Evolutionary conservation across 2,329 filamentous ascomycete species (phyloP).

Genomic region (Venturia aucupariae): DNA sequence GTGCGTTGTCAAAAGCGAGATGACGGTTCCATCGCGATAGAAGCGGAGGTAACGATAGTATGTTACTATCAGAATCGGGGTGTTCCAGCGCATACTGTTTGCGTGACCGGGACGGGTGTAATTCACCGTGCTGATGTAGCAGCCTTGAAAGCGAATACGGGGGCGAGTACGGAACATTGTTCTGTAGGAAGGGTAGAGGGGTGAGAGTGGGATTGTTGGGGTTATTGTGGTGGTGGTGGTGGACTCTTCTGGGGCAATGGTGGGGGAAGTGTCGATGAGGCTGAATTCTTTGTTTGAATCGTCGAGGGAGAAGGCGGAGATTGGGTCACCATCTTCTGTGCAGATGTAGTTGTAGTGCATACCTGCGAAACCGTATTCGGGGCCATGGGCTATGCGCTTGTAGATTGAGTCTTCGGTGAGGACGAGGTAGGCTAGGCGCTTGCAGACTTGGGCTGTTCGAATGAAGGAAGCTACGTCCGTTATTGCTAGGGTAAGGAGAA

Average conservation of each 20-base stretch:
- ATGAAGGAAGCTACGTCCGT: constrained; percentile 68
- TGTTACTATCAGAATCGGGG: constrained; percentile 87
- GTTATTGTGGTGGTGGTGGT: constrained; percentile 20
- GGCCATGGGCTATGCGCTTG: constrained; percentile 62
- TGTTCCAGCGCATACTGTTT: constrained; percentile 63
- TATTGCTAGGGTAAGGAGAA: constrained; percentile 63
- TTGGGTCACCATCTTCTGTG: constrained; percentile 43
- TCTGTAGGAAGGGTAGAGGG: constrained; percentile 37
- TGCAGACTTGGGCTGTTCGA: constrained; percentile 73
- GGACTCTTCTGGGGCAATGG: constrained; percentile 4
- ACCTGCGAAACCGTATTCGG: constrained; percentile 65
- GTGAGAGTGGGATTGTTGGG: constrained; percentile 27
- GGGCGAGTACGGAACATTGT: constrained; percentile 73
- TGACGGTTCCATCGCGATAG: constrained; percentile 77
- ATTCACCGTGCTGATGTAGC: constrained; percentile 95
- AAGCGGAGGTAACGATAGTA: constrained; percentile 97
- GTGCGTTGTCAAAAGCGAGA: constrained; percentile 69
- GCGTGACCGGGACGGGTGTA: constrained; percentile 77
- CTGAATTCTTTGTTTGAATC: constrained; percentile 17
- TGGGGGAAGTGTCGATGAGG: constrained; percentile 11
- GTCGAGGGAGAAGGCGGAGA: constrained; percentile 17
- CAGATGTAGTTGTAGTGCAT: constrained; percentile 77
- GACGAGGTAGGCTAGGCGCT: constrained; percentile 75
- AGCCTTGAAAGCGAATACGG: constrained; percentile 84
- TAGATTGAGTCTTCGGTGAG: constrained; percentile 78